phyloP scores from a whole-genome alignment of 306 rosid species.

The Trichosanthes truncata region DNA sequence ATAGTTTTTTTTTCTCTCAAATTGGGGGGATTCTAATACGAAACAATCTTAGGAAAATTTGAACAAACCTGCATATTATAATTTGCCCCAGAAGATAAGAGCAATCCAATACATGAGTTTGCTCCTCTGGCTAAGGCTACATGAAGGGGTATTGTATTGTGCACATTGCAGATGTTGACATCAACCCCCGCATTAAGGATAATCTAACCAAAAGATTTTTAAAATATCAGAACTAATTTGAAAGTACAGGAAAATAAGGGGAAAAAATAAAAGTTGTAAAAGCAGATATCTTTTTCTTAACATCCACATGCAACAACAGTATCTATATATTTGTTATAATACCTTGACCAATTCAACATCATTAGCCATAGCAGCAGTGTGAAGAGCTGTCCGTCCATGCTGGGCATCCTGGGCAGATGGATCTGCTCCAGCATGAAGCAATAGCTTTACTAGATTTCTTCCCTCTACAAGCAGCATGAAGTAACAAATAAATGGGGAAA shows the following conservation, averaged over 20 bases:
- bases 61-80: slow-evolving; percentile 75
- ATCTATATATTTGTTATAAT: slow-evolving; percentile 3
- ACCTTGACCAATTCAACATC: slow-evolving; percentile 89
- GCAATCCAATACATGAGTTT: slow-evolving; percentile 84
- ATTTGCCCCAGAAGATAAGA: slow-evolving; percentile 80
- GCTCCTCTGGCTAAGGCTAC: slow-evolving; percentile 97
- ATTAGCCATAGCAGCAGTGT: slow-evolving; percentile 85
- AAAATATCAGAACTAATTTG: neutral
- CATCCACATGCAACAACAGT: slow-evolving; percentile 1
- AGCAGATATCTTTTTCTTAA: neutral
- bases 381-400: slow-evolving; percentile 94
- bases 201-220: slow-evolving; percentile 43
- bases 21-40: neutral
- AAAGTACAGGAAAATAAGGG: neutral
- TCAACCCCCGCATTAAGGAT: slow-evolving; percentile 85
- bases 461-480: slow-evolving; percentile 49
- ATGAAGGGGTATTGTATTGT: slow-evolving; percentile 92
- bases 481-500: slow-evolving; percentile 17
- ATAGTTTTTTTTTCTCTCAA: neutral
- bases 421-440: slow-evolving; percentile 91
- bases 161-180: slow-evolving; percentile 85
- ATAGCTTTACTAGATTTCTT: slow-evolving; percentile 77
- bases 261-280: neutral
- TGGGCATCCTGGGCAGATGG: slow-evolving; percentile 80
- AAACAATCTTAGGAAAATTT: neutral